phyloP scores from a whole-genome alignment of 495 filamentous ascomycete species.

The Friedmanniomyces simplex region DNA sequence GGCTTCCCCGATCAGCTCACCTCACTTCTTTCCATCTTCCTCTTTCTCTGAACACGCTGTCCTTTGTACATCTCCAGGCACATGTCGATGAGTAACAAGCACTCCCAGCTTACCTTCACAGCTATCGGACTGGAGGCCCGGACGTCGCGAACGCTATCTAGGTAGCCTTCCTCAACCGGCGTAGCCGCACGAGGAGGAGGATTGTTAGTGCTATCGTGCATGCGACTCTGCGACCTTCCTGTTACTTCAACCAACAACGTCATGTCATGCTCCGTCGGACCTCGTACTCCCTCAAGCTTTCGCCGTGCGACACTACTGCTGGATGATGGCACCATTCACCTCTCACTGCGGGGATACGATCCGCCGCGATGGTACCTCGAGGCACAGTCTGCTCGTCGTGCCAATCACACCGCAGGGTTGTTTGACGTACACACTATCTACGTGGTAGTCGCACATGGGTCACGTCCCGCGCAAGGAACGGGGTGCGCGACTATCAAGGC shows the following conservation, averaged over 20 bases:
- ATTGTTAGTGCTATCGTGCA: neutral
- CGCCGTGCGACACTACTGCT: neutral
- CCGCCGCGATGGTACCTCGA: neutral
- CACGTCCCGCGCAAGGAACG: neutral
- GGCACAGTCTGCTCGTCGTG: neutral
- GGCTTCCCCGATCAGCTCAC: no score
- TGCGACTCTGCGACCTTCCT: neutral
- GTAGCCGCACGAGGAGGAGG: neutral
- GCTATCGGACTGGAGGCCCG: no score
- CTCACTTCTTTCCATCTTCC: no score
- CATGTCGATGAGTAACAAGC: no score
- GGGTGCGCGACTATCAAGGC: neutral
- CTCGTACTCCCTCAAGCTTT: neutral
- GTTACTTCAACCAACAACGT: neutral
- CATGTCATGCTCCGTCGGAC: neutral
- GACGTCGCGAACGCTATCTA: neutral
- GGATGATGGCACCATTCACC: neutral
- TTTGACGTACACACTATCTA: neutral
- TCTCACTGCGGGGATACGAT: neutral
- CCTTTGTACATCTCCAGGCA: no score
- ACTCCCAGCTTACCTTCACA: no score
- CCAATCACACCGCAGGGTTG: neutral
- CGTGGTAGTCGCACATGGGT: neutral
- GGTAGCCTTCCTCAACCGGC: neutral
- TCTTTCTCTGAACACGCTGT: no score